phyloP scores from a whole-genome alignment of 768 basidiomycete genomes.

The Boletus eberwhitei region DNA sequence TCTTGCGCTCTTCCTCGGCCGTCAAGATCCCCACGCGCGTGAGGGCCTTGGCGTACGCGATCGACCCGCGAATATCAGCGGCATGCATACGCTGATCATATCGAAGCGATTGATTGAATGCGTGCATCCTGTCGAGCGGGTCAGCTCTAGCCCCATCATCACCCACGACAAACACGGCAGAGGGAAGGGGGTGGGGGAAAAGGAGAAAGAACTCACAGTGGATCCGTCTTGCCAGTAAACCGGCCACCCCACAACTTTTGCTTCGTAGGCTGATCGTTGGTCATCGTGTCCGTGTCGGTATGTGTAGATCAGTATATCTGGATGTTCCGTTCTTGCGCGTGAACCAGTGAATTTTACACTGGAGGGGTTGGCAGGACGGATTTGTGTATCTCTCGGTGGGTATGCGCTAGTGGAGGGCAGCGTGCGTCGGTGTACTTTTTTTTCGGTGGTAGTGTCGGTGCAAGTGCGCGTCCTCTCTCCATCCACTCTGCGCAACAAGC shows the following conservation, averaged over 20 bases:
- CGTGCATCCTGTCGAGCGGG: constrained; percentile 73
- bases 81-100: constrained; percentile 95
- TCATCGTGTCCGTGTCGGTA: constrained; percentile 25
- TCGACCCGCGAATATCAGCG: constrained; percentile 90
- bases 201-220: constrained; percentile 7
- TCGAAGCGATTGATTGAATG: constrained; percentile 92
- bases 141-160: constrained; percentile 1
- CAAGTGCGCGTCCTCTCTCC: too few relatives aligned
- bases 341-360: background rate
- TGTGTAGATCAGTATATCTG: background rate
- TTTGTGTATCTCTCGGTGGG: background rate
- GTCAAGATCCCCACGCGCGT: constrained; percentile 78
- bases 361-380: background rate
- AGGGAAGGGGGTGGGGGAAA: background rate
- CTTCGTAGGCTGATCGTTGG: constrained; percentile 44
- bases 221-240: constrained; percentile 88
- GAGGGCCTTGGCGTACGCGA: constrained; percentile 91
- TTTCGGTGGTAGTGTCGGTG: background rate
- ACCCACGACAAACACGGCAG: background rate
- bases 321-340: background rate
- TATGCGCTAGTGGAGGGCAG: too few relatives aligned
- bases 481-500: background rate
- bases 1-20: constrained; percentile 65
- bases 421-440: background rate
- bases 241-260: constrained; percentile 88